Evolutionary conservation across 1,284 basidiomycete species (phyloP), one percentile per base, ranked within the genome.

Genomic region (Cryptococcus sp.): DNA sequence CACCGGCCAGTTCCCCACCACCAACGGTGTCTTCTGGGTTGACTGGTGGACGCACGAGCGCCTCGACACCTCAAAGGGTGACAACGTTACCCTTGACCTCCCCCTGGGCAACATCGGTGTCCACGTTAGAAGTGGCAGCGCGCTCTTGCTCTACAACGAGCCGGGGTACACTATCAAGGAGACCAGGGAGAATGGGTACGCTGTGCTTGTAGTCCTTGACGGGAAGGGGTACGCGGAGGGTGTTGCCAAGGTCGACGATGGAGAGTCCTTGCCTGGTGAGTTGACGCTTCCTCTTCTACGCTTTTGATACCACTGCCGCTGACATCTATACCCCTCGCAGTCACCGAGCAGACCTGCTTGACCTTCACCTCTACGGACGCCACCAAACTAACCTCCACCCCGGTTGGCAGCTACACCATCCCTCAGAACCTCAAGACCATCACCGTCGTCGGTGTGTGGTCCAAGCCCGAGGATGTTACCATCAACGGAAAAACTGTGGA

Each of bases 21-120:
- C 46, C 2, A 83, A 82, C n/a, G 76, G 74, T 15, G 81, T 82
- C 0, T 76, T 80, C 55, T 90, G 86, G 87, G 81, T 86, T 52
- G 87, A 89, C 72, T 88, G 86, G 83, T 88, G 85, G 75, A 87
- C 85, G 0, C 85, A 87, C 65, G 77, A 81, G 37, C 78, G 78
- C 20, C 35, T 68, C 35, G 57, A 62, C 16, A 56, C 51, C 11
- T 56, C 54, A 12, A 48, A 52, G 3, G 35, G 46, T 6, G 62
- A 64, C 20, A 79, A 79, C 57, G 80, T 80, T 1, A 81, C 81
- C 4, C 79, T 87, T 16, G 59, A 74, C 28, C 82, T 84, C 2
- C 84, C 86, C 0, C 80, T 89, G 1, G 81, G 83, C 3, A 65
- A 87, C 65, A 88, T 89, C 71, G 84, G 84, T 50, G 83, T 88